Conservation (phyloP, 768 basidiomycete species). For the Boletus tomentosulus region DNA sequence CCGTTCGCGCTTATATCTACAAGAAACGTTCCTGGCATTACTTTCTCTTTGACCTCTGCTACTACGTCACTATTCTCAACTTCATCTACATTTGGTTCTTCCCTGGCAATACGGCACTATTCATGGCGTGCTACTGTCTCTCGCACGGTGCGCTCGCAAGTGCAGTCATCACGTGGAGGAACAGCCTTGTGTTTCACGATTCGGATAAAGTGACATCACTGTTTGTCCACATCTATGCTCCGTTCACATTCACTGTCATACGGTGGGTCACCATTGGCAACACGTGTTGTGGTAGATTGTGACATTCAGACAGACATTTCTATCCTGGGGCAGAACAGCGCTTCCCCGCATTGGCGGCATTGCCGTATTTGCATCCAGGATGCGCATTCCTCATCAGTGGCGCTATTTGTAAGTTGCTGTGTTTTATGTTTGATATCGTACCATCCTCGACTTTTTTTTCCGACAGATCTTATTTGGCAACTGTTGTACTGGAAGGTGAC, state of each 20-base stretch:
- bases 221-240: constrained; percentile 93
- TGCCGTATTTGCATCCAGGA: constrained; percentile 68
- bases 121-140: constrained; percentile 89
- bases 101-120: constrained; percentile 71
- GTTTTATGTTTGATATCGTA: constrained; percentile 6
- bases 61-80: constrained; percentile 89
- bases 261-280: constrained; percentile 44
- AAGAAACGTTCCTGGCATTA: constrained; percentile 94
- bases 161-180: constrained; percentile 97
- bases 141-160: constrained; percentile 89
- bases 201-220: constrained; percentile 93
- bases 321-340: constrained; percentile 75
- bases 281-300: not conserved
- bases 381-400: constrained; percentile 75
- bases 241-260: constrained; percentile 88
- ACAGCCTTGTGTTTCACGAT: constrained; percentile 97
- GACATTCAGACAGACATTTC: constrained; percentile 59
- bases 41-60: constrained; percentile 90
- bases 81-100: constrained; percentile 90
- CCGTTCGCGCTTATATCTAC: constrained; percentile 79
- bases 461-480: constrained; percentile 90
- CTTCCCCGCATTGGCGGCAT: constrained; percentile 77
- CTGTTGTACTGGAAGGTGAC: constrained; percentile 85
- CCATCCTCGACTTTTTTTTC: constrained; percentile 4
- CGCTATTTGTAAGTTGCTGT: constrained; percentile 64